Evolutionary conservation across 352 stramenopile species (phyloP).

Genomic region (Halophytophthora batemanensis): DNA sequence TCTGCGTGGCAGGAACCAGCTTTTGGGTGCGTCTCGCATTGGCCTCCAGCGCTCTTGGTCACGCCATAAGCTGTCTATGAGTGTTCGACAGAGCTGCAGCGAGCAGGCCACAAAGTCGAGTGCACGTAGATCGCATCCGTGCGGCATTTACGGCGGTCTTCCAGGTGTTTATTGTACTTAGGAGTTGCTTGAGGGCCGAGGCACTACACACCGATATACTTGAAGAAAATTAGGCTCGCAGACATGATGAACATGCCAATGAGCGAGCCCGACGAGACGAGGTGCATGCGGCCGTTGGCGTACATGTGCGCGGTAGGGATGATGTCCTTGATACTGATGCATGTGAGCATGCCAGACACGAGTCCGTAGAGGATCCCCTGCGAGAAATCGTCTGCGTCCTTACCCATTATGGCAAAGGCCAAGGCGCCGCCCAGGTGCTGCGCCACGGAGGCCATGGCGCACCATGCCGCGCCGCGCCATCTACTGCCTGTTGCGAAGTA

Average conservation of each 20-base stretch:
- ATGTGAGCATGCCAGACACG: constrained; percentile 93
- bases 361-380: constrained; percentile 91
- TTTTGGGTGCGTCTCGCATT: too few species aligned
- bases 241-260: constrained; percentile 89
- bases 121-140: too few species aligned
- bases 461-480: constrained; percentile 92
- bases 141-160: too few species aligned
- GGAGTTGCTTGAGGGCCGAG: neutral
- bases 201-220: constrained; percentile 43
- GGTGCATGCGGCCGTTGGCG: constrained; percentile 67
- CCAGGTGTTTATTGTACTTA: too few species aligned
- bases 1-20: too few species aligned
- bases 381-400: constrained; percentile 38
- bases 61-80: too few species aligned
- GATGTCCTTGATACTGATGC: constrained; percentile 90
- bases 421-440: constrained; percentile 89
- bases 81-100: too few species aligned
- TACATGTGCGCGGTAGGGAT: constrained; percentile 90
- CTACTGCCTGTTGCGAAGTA: constrained; percentile 95
- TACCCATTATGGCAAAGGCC: constrained; percentile 59
- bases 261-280: constrained; percentile 79
- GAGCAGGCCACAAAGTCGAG: too few species aligned
- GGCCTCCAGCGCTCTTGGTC: too few species aligned
- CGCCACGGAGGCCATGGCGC: constrained; percentile 67
- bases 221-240: constrained; percentile 87